Conservation (phyloP, 1,284 basidiomycete species). For the Leucoagaricus sp. region DNA sequence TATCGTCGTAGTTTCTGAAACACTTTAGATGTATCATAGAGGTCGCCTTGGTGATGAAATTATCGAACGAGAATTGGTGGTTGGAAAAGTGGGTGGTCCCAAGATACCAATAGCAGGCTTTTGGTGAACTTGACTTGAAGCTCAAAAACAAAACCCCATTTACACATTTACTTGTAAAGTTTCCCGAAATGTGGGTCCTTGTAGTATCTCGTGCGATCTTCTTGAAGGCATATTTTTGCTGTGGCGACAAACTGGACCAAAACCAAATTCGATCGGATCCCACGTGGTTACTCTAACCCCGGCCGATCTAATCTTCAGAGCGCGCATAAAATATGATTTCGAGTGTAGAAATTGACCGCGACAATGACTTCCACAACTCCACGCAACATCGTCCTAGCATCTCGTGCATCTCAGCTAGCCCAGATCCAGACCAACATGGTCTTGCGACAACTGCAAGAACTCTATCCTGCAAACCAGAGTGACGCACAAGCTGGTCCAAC, state of each 20-base stretch:
- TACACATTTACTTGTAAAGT: no score
- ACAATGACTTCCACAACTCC: slow-evolving; percentile 16
- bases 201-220: no score
- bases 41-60: no score
- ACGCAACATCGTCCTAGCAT: slow-evolving; percentile 70
- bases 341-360: background rate
- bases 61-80: no score
- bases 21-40: no score
- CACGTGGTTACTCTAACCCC: background rate
- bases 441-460: slow-evolving; percentile 51
- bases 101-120: no score
- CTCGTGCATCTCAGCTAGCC: slow-evolving; percentile 84
- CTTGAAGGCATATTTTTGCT: no score
- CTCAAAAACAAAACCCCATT: no score
- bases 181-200: no score
- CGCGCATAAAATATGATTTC: background rate
- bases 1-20: no score
- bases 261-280: background rate
- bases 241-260: background rate
- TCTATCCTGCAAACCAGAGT: slow-evolving; percentile 40
- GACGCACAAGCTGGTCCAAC: slow-evolving; percentile 34
- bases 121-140: no score
- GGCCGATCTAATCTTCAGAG: background rate
- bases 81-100: no score
- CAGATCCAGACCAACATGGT: slow-evolving; percentile 85